Base-by-base conservation (phyloP, 192 early-diverging fungal genomes). In the Coemansia sp. region DNA sequence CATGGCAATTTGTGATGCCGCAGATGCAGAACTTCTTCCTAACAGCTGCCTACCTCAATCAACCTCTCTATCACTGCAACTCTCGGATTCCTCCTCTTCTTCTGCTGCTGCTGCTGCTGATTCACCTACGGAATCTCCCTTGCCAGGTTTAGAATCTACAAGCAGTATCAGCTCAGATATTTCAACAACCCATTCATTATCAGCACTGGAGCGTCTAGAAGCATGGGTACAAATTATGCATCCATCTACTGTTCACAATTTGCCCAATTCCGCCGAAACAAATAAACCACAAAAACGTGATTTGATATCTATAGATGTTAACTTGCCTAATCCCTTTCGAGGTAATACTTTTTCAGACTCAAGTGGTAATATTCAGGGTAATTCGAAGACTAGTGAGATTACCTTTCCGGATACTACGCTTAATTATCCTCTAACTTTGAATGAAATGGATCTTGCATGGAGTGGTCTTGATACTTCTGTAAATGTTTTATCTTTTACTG, bases 1-100 rank as follows among this genome's bases (percentile, higher is more conserved):
- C 0, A 46, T 81, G 70, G 47, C 34, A 20, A 70, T 81, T 6
- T 81, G 79, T 38, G 79, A 81, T 49, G 74, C 74, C 9, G 31
- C 36, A 0, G 72, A 61, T 2, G 34, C 66, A 3, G 68, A 72
- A 33, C 52, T 63, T 31, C 41, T 54, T 13, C 78, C 78, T n/a
- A 54, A 46, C 10, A 41, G 61, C 44, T 80, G 78, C 24, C 8
- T 46, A 5, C 43, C 73, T 18, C 52, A 63, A 12, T 66, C 46
- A 13, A 38, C 7, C 27, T 29, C 57, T 29, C 69, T 18, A 2
- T 47, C 24, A 9, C 15, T 24, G 16, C 29, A 57, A 27, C 5
- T 24, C 10, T 24, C 18, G 55, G 38, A 9, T 18, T 38, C 9
- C 44, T 61, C 52, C 29, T 27, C 27, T 27, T 27, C n/a, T n/a